Evolutionary conservation across 495 filamentous ascomycete species (phyloP), one percentile per base, ranked within the genome.

Genomic region (Penicillium diatomitis): DNA sequence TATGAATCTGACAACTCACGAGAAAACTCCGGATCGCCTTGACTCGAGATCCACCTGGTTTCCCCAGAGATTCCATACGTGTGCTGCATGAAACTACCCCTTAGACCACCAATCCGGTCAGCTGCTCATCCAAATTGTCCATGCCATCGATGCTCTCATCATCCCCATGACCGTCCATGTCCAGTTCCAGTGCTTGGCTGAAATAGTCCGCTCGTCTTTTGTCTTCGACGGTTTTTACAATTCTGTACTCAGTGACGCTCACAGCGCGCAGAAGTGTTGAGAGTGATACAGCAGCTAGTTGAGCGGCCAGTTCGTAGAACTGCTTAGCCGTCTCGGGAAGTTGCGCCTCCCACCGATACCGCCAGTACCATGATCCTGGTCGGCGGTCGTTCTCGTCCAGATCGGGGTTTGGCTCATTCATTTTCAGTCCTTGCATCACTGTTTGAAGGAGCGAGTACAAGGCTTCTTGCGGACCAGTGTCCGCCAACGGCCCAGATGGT

Each of bases 241-340:
- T 57, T 38, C 57, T 71, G 38, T 56, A 47, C 49, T 83, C 80
- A 8, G 67, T 65, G 20, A 74, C 66, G 6, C 60, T 58, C 0
- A 82, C 78, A 33, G 67, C 70, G 20, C 61, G 53, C 6, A 81
- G 47, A 20, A 83, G 57, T 4, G 67, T 77, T 35, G 65, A 53
- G 31, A 80, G 41, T 8, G 66, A 69, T 10, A 81, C 48, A 6
- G 74, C 76, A 9, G 66, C 63, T 10, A 70, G 50, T 47, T 70
- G 66, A 47, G 82, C 82, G 9, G 74, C 78, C 33, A 72, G 60
- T 45, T 75, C 64, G 51, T 80, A 81, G 44, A 89, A 81, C 0
- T 50, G 51, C 40, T 62, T 74, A 5, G 80, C 82, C 0, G 61
- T 53, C 8, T 75, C 69, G 4, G 76, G 67, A 37, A 89, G 64